phyloP scores from a whole-genome alignment of 129 eudicot species.

The Gnaphalium uliginosum region DNA sequence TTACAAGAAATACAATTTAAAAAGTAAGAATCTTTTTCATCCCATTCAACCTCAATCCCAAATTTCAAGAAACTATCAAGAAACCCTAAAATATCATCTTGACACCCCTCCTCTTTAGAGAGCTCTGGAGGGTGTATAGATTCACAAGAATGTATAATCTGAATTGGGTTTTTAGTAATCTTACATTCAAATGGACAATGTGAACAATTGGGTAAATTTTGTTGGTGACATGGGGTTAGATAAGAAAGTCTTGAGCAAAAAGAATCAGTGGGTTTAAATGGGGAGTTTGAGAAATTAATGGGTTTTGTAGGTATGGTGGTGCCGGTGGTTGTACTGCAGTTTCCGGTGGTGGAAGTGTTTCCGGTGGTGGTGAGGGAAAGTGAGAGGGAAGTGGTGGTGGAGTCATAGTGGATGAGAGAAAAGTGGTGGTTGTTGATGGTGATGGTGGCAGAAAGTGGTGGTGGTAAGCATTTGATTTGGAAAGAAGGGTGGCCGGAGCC shows the following conservation, averaged over 20 bases:
- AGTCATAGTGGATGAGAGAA: conserved; percentile 53
- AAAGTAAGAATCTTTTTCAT: conserved; percentile 58
- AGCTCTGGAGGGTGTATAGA: conserved; percentile 36
- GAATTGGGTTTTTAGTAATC: conserved; percentile 67
- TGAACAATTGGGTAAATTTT: conserved; percentile 60
- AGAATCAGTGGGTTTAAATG: conserved; percentile 66
- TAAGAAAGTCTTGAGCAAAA: conserved; percentile 76
- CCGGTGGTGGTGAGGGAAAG: conserved; percentile 41
- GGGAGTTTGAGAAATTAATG: conserved; percentile 51
- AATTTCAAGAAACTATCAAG: conserved; percentile 51
- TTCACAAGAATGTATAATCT: conserved; percentile 50
- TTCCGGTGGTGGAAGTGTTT: conserved; percentile 31
- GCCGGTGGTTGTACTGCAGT: not conserved
- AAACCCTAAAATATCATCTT: conserved; percentile 61
- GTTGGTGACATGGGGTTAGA: conserved; percentile 73
- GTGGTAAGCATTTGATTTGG: conserved; percentile 66
- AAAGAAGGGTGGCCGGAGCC: conserved; percentile 97
- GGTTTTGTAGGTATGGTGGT: conserved; percentile 46
- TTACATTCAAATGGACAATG: conserved; percentile 63
- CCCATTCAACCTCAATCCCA: conserved; percentile 68
- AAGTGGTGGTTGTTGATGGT: conserved; percentile 65
- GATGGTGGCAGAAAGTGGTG: conserved; percentile 52
- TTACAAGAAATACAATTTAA: conserved; percentile 52
- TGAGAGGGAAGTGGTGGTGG: conserved; percentile 54
- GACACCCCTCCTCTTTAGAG: conserved; percentile 57